Evolutionary conservation across 257 asterid species (phyloP).

Genomic region (Mentha longifolia): DNA sequence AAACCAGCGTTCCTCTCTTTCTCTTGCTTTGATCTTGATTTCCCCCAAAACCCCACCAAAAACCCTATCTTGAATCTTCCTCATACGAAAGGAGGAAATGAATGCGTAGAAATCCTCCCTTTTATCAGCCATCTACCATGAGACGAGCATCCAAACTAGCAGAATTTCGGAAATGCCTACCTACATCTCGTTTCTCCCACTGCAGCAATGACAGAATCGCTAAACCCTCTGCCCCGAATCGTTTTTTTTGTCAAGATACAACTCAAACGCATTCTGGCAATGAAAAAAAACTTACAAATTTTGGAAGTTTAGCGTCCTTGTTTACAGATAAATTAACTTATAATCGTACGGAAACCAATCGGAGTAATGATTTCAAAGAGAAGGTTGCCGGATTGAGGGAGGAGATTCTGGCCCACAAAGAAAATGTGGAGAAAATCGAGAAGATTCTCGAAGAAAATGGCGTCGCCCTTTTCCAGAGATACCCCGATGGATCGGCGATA

Average conservation of each 20-base stretch:
- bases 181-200: constrained; percentile 21
- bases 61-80: constrained; percentile 8
- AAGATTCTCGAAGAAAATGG: constrained; percentile 60
- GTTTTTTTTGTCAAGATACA: constrained; percentile 38
- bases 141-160: constrained; percentile 42
- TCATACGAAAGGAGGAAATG: not conserved
- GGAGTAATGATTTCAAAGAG: constrained; percentile 32
- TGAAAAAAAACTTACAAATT: constrained; percentile 15
- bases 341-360: constrained; percentile 21
- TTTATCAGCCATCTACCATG: constrained; percentile 34
- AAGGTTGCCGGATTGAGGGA: constrained; percentile 54
- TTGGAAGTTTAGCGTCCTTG: constrained; percentile 30
- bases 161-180: constrained; percentile 34
- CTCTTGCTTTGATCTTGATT: too few species aligned
- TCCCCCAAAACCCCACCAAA: constrained; percentile 41
- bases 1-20: too few species aligned
- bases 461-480: constrained; percentile 52
- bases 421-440: constrained; percentile 47
- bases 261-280: constrained; percentile 27
- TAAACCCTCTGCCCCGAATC: constrained; percentile 33
- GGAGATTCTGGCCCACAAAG: constrained; percentile 44
- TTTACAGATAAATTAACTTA: constrained; percentile 39
- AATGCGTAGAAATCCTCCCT: constrained; percentile 27
- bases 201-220: constrained; percentile 20
- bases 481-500: constrained; percentile 63